A percentile compares a stretch with the other conserved stretches of the same genome.
Evolutionary conservation across 164 flowering plant species (phyloP).

Genomic region (Sedum album): DNA sequence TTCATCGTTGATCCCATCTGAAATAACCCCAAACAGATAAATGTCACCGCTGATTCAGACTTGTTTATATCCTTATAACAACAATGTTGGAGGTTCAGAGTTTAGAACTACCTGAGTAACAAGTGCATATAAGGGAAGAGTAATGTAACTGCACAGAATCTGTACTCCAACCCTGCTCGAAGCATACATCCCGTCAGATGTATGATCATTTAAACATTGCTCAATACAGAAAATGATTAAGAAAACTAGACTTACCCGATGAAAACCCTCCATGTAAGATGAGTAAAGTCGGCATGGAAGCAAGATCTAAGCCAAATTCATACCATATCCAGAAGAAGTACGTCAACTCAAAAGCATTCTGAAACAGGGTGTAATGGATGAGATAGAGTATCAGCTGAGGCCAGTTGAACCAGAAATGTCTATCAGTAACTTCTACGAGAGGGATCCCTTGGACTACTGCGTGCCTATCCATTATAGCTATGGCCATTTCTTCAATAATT

Average conservation of each 20-base stretch:
- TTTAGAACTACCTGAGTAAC: background rate
- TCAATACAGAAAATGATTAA: background rate
- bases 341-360: constrained; percentile 71
- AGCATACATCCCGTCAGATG: background rate
- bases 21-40: background rate
- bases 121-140: background rate
- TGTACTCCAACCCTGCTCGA: background rate
- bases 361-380: constrained; percentile 64
- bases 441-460: constrained; percentile 96
- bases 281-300: constrained; percentile 25
- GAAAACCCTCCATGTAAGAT: constrained; percentile 39
- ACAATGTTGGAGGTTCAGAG: background rate
- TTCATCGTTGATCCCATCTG: constrained; percentile 2
- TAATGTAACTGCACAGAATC: constrained; percentile 1
- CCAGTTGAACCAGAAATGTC: constrained; percentile 76
- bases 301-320: constrained; percentile 39
- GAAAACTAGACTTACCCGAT: constrained; percentile 52
- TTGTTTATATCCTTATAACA: background rate
- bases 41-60: background rate
- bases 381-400: constrained; percentile 62
- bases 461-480: constrained; percentile 82
- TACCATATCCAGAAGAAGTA: constrained; percentile 65
- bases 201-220: background rate
- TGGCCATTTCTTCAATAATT: constrained; percentile 79
- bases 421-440: constrained; percentile 78